Conservation (phyloP, 371 early-diverging fungal genomes). For the Smittium mucronatum region DNA sequence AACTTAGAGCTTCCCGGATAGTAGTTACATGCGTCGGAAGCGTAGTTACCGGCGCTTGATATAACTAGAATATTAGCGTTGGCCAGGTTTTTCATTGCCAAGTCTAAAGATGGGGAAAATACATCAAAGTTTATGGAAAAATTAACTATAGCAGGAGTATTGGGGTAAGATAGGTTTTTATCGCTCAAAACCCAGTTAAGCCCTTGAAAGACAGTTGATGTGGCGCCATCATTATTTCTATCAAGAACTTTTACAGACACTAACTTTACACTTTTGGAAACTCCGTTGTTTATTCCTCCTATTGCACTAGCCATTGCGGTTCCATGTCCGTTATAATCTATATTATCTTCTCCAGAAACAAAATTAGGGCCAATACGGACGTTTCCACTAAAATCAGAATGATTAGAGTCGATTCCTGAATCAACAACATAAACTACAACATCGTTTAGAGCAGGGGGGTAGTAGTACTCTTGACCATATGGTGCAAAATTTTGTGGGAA, state of each 20-base stretch:
- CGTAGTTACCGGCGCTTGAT: background rate
- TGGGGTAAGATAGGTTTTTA: no score
- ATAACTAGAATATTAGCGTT: background rate
- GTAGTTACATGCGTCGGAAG: constrained; percentile 4
- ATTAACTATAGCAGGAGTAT: constrained; percentile 2
- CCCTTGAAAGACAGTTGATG: no score
- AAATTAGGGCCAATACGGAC: background rate
- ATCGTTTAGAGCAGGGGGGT: background rate
- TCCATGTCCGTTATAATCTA: constrained; percentile 28
- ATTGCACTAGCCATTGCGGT: constrained; percentile 53
- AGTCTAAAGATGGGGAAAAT: background rate
- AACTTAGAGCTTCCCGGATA: background rate
- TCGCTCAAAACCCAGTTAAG: no score
- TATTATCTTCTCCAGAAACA: background rate
- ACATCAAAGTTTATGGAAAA: background rate
- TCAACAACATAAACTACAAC: constrained; percentile 3
- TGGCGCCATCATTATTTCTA: no score
- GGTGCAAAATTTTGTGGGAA: no score
- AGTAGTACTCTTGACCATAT: no score
- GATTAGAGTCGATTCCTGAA: constrained; percentile 1
- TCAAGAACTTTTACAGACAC: constrained; percentile 46
- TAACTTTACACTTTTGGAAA: constrained; percentile 45
- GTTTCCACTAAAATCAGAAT: background rate
- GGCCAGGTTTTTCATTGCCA: background rate
- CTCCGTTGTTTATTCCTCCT: constrained; percentile 39